A percentile compares a stretch with the other conserved stretches of the same genome.
These are phyloP conservation scores for Penicillium decumbens DNA, from an alignment of 2,329 filamentous ascomycete species.

Conservation along the genomic window DNA sequence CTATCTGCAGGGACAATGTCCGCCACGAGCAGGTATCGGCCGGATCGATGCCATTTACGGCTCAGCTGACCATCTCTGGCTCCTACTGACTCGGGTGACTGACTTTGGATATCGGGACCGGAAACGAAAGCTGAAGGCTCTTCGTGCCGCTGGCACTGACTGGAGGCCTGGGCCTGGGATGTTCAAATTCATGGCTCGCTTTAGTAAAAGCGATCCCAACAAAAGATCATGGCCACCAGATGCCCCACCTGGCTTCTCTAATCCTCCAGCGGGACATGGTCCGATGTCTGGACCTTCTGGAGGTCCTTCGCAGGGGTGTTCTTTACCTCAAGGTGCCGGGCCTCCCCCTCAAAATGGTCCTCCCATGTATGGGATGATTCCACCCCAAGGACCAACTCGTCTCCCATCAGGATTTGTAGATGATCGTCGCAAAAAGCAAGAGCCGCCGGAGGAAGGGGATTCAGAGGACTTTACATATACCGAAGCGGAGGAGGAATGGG, in stretches of 20 bases:
- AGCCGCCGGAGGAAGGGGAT: conserved; percentile 46
- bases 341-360: conserved; percentile 22
- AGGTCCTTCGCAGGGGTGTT: conserved; percentile 9
- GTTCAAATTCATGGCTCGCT: conserved; percentile 36
- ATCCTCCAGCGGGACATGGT: neutral
- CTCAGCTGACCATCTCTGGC: conserved; percentile 79
- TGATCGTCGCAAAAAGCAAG: conserved; percentile 27
- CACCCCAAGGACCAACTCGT: conserved; percentile 36
- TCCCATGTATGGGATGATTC: conserved; percentile 50
- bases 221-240: conserved; percentile 9
- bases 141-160: conserved; percentile 55
- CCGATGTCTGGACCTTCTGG: conserved; percentile 10
- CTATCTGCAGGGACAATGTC: conserved; percentile 76
- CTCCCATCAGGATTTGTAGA: conserved; percentile 53
- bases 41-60: conserved; percentile 76
- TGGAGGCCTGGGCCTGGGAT: conserved; percentile 54
- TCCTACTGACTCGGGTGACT: conserved; percentile 73
- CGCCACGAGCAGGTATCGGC: conserved; percentile 75
- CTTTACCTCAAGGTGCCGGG: conserved; percentile 5
- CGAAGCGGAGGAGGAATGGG: conserved; percentile 75
- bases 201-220: conserved; percentile 16
- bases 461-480: conserved; percentile 58
- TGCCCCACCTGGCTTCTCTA: conserved; percentile 4
- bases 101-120: conserved; percentile 75
- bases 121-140: conserved; percentile 67